Conservation (phyloP, 2,329 filamentous ascomycete species). For the Fonsecaea monophora region DNA sequence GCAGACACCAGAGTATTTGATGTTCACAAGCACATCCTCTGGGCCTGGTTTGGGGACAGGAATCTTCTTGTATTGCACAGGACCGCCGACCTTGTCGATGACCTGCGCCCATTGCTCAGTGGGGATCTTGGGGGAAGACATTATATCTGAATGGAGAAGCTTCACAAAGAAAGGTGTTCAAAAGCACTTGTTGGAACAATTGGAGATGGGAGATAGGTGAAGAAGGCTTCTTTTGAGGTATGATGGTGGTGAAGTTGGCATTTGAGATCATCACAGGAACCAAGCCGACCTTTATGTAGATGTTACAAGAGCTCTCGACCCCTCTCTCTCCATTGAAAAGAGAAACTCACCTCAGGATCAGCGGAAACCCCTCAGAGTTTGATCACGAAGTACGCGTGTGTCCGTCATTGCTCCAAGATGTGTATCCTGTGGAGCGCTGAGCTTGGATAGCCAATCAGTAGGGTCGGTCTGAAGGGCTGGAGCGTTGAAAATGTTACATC, state of each 20-base stretch:
- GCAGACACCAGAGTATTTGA: slow-evolving; percentile 90
- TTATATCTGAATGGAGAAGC: slow-evolving; percentile 19
- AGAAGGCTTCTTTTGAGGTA: not conserved
- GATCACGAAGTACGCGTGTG: slow-evolving; percentile 8
- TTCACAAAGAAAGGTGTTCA: not conserved
- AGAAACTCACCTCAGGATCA: slow-evolving; percentile 30
- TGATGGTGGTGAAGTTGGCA: not conserved
- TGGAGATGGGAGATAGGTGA: not conserved
- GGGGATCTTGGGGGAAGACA: slow-evolving; percentile 65
- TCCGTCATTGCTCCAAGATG: slow-evolving; percentile 17
- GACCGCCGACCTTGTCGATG: slow-evolving; percentile 78
- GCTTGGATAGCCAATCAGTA: slow-evolving; percentile 20
- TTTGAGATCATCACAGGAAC: not conserved
- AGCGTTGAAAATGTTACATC: slow-evolving; percentile 24
- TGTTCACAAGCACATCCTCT: slow-evolving; percentile 89
- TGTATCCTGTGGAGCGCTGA: slow-evolving; percentile 29
- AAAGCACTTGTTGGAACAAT: slow-evolving; percentile 3
- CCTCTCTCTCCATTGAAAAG: slow-evolving; percentile 22
- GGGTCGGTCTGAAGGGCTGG: slow-evolving; percentile 2
- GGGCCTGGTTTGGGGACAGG: slow-evolving; percentile 80
- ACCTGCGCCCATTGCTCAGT: slow-evolving; percentile 91
- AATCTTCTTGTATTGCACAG: slow-evolving; percentile 66
- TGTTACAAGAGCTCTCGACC: slow-evolving; percentile 17
- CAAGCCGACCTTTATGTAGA: slow-evolving; percentile 31
- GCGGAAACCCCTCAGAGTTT: slow-evolving; percentile 37